Evolutionary conservation across 768 basidiomycete genomes (phyloP), one percentile per base, ranked within the genome.

Genomic region (Mycena galericulata): DNA sequence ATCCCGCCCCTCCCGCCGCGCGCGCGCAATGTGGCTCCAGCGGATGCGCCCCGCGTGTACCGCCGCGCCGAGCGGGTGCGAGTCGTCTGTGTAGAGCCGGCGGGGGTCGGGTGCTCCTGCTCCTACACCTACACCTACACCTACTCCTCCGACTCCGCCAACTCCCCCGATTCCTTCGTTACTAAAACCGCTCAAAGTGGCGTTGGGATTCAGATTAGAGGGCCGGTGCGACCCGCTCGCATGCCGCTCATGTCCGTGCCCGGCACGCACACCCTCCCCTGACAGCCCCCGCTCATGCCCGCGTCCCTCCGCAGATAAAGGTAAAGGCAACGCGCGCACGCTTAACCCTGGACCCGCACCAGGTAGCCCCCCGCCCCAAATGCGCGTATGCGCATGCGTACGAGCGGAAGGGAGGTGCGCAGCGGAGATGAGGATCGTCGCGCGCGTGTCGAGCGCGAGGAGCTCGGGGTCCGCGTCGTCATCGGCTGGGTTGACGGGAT

Each of bases 31-130:
- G n/a, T 74, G 77, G 58, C 79, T 82, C 85, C 85, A 86, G 18
- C 79, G 78, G 36, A 85, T 74, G 53, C 81, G 75, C 9, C 86
- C 86, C 0, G 86, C 80, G 29, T 87, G 87, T 57, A 88, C 80
- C 22, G 84, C 85, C 24, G 83, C 83, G 43, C 81, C 74, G 56
- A 86, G 79, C 46, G 85, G 75, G 65, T 86, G 84, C 36, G 86
- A 87, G 73, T 87, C 87, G 73, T 88, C 86, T 20, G 87, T 87
- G 74, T 87, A 88, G 41, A 87, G 78, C 26, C 86, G n/a, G n/a
- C n/a, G n/a, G n/a, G n/a, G n/a, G n/a, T n/a, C n/a, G n/a, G n/a
- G n/a, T n/a, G n/a, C n/a, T n/a, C n/a, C n/a, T n/a, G n/a, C n/a
- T n/a, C n/a, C n/a, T n/a, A n/a, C n/a, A n/a, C n/a, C n/a, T n/a